phyloP scores from a whole-genome alignment of 176 grass and related monocot species.

The Oryza longistaminata region DNA sequence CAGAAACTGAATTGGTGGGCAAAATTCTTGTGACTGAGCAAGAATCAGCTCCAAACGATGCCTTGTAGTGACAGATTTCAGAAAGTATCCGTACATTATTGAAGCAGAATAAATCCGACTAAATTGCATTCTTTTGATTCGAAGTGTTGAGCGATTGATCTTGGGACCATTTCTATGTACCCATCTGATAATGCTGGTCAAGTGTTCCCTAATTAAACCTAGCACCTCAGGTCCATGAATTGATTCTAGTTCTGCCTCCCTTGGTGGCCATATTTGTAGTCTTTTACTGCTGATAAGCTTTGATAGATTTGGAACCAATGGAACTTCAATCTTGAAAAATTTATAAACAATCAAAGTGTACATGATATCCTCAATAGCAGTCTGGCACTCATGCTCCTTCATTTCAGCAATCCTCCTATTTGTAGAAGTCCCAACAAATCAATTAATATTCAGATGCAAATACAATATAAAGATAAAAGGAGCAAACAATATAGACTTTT shows the following conservation, averaged over 20 bases:
- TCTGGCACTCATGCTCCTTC: conserved; percentile 59
- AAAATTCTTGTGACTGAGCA: conserved; percentile 34
- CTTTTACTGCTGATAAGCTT: conserved; percentile 50
- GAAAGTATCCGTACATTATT: conserved; percentile 62
- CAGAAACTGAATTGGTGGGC: conserved; percentile 33
- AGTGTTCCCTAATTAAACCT: conserved; percentile 58
- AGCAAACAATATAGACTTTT: not conserved
- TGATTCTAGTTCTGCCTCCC: conserved; percentile 61
- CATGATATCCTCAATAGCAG: conserved; percentile 60
- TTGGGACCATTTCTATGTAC: conserved; percentile 55
- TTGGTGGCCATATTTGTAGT: conserved; percentile 55
- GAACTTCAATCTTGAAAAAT: conserved; percentile 64
- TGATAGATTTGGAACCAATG: conserved; percentile 62
- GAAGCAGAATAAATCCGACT: conserved; percentile 55
- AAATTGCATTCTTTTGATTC: conserved; percentile 57
- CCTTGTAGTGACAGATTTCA: conserved; percentile 54
- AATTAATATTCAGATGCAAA: conserved; percentile 5
- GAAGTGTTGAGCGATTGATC: conserved; percentile 49
- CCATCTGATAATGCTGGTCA: conserved; percentile 63
- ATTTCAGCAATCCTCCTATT: conserved; percentile 66
- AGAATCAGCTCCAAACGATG: conserved; percentile 53
- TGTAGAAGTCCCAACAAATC: conserved; percentile 17
- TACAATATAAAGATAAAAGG: conserved; percentile 11
- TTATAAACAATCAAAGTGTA: conserved; percentile 68
- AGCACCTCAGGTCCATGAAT: conserved; percentile 50